Percentiles rank a stretch among this genome's conserved stretches.
phyloP scores from a whole-genome alignment of 331 rosid genomes.

The Dryas integrifolia region DNA sequence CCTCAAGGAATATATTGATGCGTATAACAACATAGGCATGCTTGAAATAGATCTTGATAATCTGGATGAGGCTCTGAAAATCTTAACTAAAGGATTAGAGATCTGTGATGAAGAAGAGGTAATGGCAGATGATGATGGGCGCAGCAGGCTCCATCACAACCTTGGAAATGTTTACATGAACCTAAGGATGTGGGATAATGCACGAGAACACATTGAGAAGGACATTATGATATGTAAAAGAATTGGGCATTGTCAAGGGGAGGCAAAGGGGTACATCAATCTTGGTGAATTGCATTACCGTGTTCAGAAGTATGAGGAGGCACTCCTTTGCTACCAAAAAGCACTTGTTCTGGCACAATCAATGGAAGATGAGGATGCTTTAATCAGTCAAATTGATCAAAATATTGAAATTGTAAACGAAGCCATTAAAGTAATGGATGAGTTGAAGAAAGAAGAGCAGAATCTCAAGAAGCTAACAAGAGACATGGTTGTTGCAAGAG shows the following conservation, averaged over 20 bases:
- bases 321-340: conserved; percentile 51
- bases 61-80: conserved; percentile 59
- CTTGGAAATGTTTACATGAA: conserved; percentile 78
- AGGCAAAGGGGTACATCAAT: conserved; percentile 84
- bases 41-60: conserved; percentile 85
- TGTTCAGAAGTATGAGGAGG: conserved; percentile 72
- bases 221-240: conserved; percentile 70
- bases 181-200: conserved; percentile 71
- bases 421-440: conserved; percentile 52
- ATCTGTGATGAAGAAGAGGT: conserved; percentile 88
- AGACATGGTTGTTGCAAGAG: conserved; percentile 52
- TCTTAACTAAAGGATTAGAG: conserved; percentile 46
- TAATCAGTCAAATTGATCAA: conserved; percentile 53
- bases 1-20: conserved; percentile 74
- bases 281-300: conserved; percentile 73
- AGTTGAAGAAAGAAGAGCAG: conserved; percentile 62
- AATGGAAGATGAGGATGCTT: conserved; percentile 78
- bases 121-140: conserved; percentile 51
- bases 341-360: conserved; percentile 57
- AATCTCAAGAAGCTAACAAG: conserved; percentile 72
- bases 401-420: conserved; percentile 54
- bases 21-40: conserved; percentile 82
- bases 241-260: conserved; percentile 80
- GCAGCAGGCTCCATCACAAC: conserved; percentile 89
- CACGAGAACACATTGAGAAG: conserved; percentile 54